These are phyloP conservation scores for Nemophila menziesii DNA, from an alignment of 257 asterid genomes.

Conservation along the genomic window DNA sequence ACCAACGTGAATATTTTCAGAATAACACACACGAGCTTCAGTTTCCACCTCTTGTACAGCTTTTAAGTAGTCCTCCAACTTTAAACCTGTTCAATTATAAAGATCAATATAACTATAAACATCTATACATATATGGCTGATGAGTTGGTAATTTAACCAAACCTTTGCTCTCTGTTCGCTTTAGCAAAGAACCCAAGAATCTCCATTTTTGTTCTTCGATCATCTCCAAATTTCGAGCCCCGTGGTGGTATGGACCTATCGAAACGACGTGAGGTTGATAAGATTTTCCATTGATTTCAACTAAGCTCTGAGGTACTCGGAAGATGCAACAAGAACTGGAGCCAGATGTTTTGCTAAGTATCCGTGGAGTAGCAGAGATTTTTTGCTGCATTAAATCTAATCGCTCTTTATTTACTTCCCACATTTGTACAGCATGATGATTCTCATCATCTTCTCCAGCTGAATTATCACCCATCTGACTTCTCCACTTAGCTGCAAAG, in stretches of 20 bases:
- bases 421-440: constrained; percentile 19
- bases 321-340: constrained; percentile 66
- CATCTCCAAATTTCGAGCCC: constrained; percentile 45
- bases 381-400: constrained; percentile 47
- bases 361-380: constrained; percentile 39
- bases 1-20: constrained; percentile 20
- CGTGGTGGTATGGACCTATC: constrained; percentile 82
- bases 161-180: constrained; percentile 24
- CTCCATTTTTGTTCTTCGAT: constrained; percentile 93
- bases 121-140: no score
- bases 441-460: constrained; percentile 2
- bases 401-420: constrained; percentile 47
- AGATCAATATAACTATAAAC: no score
- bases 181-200: constrained; percentile 39
- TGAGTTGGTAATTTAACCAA: no score
- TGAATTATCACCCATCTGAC: constrained; percentile 13
- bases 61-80: constrained; percentile 30
- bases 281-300: constrained; percentile 48
- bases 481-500: not conserved
- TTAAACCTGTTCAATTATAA: no score
- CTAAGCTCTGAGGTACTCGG: constrained; percentile 56
- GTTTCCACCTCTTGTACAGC: constrained; percentile 49
- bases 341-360: constrained; percentile 68
- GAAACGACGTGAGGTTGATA: constrained; percentile 66
- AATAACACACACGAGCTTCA: constrained; percentile 60